Percentiles rank a stretch among this genome's conserved stretches.
Conservation (phyloP, 805 yeast genomes). For the Candida succiphila region DNA sequence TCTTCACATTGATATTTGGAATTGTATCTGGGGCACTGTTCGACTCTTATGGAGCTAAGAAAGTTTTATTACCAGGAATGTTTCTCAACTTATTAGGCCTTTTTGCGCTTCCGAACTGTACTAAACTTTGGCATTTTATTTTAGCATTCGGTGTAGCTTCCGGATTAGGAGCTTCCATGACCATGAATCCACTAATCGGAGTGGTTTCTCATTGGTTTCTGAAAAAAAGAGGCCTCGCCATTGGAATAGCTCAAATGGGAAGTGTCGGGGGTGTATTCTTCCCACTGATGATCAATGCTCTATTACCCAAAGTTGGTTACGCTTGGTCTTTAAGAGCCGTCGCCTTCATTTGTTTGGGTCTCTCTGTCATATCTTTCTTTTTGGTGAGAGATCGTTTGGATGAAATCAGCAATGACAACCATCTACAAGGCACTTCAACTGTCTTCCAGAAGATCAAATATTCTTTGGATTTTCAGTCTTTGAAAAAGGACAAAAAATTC, state of each 20-base stretch:
- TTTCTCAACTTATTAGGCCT: conserved; percentile 39
- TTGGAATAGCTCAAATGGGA: conserved; percentile 39
- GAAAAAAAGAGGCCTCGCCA: conserved; percentile 46
- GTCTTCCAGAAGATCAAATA: conserved; percentile 11
- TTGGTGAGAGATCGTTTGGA: conserved; percentile 32
- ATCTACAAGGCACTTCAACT: conserved; percentile 9
- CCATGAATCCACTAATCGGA: conserved; percentile 52
- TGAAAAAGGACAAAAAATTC: conserved; percentile 30
- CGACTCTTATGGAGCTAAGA: conserved; percentile 48
- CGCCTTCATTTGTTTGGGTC: conserved; percentile 33
- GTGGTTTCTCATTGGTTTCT: conserved; percentile 61
- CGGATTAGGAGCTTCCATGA: conserved; percentile 52
- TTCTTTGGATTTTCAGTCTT: conserved; percentile 28
- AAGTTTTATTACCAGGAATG: conserved; percentile 35
- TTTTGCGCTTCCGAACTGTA: conserved; percentile 47
- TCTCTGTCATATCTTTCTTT: conserved; percentile 24
- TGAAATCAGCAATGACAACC: conserved; percentile 11
- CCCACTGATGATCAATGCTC: conserved; percentile 39
- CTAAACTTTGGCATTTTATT: conserved; percentile 48
- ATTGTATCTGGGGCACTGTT: conserved; percentile 38
- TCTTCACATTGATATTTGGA: conserved; percentile 34
- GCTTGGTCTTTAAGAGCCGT: conserved; percentile 47
- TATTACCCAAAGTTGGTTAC: conserved; percentile 40
- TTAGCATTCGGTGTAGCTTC: conserved; percentile 44
- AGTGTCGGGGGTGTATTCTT: conserved; percentile 43